These are phyloP conservation scores for Aspergillus tamarii DNA, from an alignment of 2,329 filamentous ascomycete species.

Conservation along the genomic window DNA sequence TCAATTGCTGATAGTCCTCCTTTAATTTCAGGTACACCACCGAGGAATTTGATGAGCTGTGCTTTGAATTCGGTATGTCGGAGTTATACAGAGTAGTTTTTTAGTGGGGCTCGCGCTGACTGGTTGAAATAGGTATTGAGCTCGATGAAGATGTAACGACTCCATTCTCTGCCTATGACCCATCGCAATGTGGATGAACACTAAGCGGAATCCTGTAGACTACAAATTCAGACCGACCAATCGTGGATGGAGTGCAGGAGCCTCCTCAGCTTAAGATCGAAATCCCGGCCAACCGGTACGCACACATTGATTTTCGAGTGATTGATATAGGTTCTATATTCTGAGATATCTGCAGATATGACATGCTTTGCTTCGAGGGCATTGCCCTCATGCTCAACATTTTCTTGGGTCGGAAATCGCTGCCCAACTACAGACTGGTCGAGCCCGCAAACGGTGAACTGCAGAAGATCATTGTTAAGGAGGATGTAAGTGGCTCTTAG, in stretches of 20 bases:
- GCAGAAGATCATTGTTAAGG: slow-evolving; percentile 77
- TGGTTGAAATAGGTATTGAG: slow-evolving; percentile 68
- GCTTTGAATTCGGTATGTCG: slow-evolving; percentile 85
- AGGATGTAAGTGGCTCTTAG: slow-evolving; percentile 53
- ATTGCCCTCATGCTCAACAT: slow-evolving; percentile 95
- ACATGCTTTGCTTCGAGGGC: slow-evolving; percentile 97
- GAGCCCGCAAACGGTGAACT: slow-evolving; percentile 73
- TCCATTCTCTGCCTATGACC: neutral
- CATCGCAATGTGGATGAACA: neutral
- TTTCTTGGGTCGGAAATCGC: slow-evolving; percentile 75
- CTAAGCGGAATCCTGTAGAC: slow-evolving; percentile 53
- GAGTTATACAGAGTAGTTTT: slow-evolving; percentile 13
- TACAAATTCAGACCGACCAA: slow-evolving; percentile 71
- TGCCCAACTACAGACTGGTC: slow-evolving; percentile 79
- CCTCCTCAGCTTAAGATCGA: slow-evolving; percentile 96
- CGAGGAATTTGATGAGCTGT: slow-evolving; percentile 93
- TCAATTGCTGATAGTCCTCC: slow-evolving; percentile 20
- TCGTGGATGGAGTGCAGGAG: slow-evolving; percentile 79
- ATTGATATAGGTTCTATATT: slow-evolving; percentile 11
- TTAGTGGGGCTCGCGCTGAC: slow-evolving; percentile 36
- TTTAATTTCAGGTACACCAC: slow-evolving; percentile 71
- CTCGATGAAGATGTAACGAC: slow-evolving; percentile 79
- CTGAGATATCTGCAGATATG: slow-evolving; percentile 56
- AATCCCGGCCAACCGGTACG: slow-evolving; percentile 90
- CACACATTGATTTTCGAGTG: slow-evolving; percentile 7